Conservation (phyloP, 1,139 yeast genomes). For the Lodderomyces margitis region DNA sequence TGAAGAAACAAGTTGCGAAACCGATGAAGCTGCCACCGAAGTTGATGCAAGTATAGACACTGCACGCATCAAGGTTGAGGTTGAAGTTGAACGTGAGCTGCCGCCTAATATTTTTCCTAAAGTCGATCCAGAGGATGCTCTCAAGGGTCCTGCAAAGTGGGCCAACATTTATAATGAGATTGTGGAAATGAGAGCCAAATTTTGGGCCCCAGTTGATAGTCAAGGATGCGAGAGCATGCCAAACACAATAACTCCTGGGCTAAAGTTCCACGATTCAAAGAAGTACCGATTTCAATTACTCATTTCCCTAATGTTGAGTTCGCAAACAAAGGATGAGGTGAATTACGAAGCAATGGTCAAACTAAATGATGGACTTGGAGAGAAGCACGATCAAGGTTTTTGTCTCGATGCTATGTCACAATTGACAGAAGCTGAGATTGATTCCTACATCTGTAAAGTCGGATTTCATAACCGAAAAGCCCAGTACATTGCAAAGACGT, state of each 20-base stretch:
- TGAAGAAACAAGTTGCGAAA: neutral
- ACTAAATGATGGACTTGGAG: constrained; percentile 37
- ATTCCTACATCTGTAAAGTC: constrained; percentile 67
- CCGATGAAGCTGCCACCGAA: neutral
- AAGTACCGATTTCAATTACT: constrained; percentile 70
- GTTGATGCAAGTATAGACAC: neutral
- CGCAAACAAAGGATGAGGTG: constrained; percentile 91
- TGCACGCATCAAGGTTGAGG: constrained; percentile 6
- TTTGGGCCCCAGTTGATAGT: constrained; percentile 79
- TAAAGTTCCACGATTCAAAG: constrained; percentile 31
- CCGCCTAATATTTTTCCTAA: constrained; percentile 18
- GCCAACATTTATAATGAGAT: constrained; percentile 57
- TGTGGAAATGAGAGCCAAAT: constrained; percentile 60
- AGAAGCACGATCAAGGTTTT: constrained; percentile 22
- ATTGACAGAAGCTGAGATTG: constrained; percentile 58
- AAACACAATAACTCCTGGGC: constrained; percentile 34
- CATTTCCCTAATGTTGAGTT: constrained; percentile 79
- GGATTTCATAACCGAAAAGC: constrained; percentile 89
- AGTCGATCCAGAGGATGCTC: constrained; percentile 14
- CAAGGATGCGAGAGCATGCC: constrained; percentile 87
- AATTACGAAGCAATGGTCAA: constrained; percentile 70
- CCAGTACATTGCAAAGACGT: constrained; percentile 60
- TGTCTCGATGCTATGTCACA: constrained; percentile 35
- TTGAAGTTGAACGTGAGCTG: constrained; percentile 10
- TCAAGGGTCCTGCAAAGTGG: constrained; percentile 46